phyloP scores from a whole-genome alignment of 2,329 filamentous ascomycete species.

The Beauveria rudraprayagi region DNA sequence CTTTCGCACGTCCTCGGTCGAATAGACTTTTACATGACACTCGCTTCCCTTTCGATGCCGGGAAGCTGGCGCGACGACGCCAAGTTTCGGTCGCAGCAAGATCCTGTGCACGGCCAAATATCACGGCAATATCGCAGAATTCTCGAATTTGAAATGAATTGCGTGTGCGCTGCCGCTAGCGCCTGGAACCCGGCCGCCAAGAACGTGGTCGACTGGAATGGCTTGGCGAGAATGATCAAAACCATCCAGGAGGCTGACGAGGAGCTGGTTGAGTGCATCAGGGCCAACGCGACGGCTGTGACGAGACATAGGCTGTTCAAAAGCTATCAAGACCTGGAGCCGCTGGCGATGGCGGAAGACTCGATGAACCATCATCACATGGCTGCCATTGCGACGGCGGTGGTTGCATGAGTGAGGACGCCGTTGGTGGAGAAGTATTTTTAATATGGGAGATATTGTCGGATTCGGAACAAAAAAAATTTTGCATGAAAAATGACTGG shows the following conservation, averaged over 20 bases:
- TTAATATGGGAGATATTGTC: background rate
- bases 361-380: slow-evolving; percentile 6
- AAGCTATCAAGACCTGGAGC: slow-evolving; percentile 5
- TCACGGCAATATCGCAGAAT: slow-evolving; percentile 23
- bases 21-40: slow-evolving; percentile 28
- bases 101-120: slow-evolving; percentile 18
- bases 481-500: background rate
- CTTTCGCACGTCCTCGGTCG: slow-evolving; percentile 24
- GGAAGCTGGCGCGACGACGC: slow-evolving; percentile 17
- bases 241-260: slow-evolving; percentile 21
- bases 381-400: slow-evolving; percentile 7
- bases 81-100: slow-evolving; percentile 18
- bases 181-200: slow-evolving; percentile 29
- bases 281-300: background rate
- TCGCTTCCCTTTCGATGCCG: slow-evolving; percentile 20
- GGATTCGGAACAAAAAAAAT: background rate
- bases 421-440: no score
- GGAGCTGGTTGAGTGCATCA: slow-evolving; percentile 18
- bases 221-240: slow-evolving; percentile 20
- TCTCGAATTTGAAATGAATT: slow-evolving; percentile 33
- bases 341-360: background rate
- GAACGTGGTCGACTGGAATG: slow-evolving; percentile 29
- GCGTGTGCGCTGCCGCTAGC: slow-evolving; percentile 29
- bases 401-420: background rate
- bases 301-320: background rate